Conservation (phyloP, 805 yeast species). For the Teunomyces lycoperdinae region DNA sequence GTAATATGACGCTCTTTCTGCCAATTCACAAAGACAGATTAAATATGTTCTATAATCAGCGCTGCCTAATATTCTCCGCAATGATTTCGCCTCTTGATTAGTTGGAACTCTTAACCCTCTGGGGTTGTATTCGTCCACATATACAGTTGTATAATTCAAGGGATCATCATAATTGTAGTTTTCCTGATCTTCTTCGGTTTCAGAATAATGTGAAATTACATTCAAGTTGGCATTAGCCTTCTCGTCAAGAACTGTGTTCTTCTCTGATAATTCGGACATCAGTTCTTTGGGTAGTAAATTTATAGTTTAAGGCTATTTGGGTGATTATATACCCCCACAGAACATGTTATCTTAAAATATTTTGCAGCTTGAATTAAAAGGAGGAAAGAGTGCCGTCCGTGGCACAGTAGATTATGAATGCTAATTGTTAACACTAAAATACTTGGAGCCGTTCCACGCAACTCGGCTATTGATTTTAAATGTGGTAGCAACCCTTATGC, state of each 20-base stretch:
- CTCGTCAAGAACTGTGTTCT: not conserved
- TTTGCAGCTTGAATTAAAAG: no score
- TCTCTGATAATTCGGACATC: not conserved
- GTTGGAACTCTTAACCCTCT: conserved; percentile 37
- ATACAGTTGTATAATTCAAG: conserved; percentile 17
- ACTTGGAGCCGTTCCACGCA: not conserved
- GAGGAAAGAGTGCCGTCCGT: no score
- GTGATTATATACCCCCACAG: no score
- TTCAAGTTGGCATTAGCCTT: not conserved
- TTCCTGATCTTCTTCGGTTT: not conserved
- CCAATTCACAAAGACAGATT: conserved; percentile 46
- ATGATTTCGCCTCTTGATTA: conserved; percentile 19
- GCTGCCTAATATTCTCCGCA: conserved; percentile 41
- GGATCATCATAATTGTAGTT: conserved; percentile 15
- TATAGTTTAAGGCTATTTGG: no score
- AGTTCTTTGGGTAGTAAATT: not conserved
- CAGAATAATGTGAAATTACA: not conserved
- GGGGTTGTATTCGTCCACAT: conserved; percentile 34
- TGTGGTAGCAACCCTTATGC: no score
- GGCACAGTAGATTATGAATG: no score
- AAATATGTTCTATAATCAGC: conserved; percentile 50
- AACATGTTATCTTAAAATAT: no score
- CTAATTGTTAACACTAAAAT: no score
- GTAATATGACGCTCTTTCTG: conserved; percentile 56
- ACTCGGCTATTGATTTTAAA: not conserved